Base-by-base conservation (phyloP, 805 yeast species). In the Pichia phayaonensis region DNA sequence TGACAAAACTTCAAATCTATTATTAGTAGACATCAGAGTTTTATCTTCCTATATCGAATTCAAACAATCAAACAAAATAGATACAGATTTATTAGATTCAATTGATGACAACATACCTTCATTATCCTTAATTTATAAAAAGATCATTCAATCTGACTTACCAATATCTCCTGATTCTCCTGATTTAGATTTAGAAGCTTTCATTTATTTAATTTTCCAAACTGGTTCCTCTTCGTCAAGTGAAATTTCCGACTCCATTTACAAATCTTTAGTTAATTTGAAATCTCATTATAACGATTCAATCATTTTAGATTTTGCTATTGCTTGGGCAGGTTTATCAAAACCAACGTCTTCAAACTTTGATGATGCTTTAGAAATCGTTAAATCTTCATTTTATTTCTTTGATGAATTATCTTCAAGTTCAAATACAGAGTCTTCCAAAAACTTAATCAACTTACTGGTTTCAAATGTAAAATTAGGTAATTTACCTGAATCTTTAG, bases 401-500 rank as follows among this genome's bases (percentile, higher is more conserved):
- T 86, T 76, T 64, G 97, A 92, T 67, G 99, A 92, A 68, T 72
- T 86, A 51, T 73, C 89, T 42, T 81, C 85, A 52, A 76, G 79
- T 34, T 72, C 75, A 45, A 64, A 70, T 34, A 67, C 75, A 26
- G 71, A 74, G 61, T 58, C 62, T 11, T 43, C 61, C 20, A 76
- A 77, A 58, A 70, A 78, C 18, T 75, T 85, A 57, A 60, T 79
- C 36, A 83, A 85, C 40, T 79, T 89, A 61, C 76, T 89, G 42
- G 84, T 82, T 12, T 74, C 90, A 53, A 89, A 90, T 54, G 69
- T 90, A 59, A 89, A 87, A 69, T 77, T 89, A 64, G 80, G 82
- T 46, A 86, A 90, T 61, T 72, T 80, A 50, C 92, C 90, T 2
- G 97, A 92, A 68, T 90, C 96, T 11, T 76, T 77, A 52, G 87